phyloP scores from a whole-genome alignment of 192 early-diverging fungal genomes.

The Phlyctochytrium planicorne region DNA sequence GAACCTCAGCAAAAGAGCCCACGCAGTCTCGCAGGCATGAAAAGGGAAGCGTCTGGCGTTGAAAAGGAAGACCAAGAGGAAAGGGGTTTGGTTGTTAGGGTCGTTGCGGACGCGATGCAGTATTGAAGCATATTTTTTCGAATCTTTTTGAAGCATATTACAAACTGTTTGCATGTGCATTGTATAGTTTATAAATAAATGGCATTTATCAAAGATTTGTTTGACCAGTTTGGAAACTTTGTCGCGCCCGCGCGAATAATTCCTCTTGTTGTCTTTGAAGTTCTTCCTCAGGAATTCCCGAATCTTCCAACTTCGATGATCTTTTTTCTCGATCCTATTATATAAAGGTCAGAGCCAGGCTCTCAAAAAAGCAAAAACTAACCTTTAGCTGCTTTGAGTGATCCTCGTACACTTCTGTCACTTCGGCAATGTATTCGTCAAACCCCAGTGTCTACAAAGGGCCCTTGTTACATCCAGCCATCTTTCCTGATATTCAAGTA shows the following conservation, averaged over 20 bases:
- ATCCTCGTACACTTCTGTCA: constrained; percentile 84
- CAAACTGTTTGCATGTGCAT: too few species aligned
- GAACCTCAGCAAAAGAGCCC: too few species aligned
- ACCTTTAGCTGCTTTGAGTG: constrained; percentile 85
- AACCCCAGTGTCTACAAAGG: constrained; percentile 74
- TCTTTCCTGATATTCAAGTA: neutral
- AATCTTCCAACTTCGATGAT: constrained; percentile 72
- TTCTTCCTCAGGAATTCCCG: constrained; percentile 85
- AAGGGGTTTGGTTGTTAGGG: too few species aligned
- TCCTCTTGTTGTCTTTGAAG: constrained; percentile 77
- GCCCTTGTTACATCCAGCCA: too few species aligned
- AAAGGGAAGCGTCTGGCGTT: too few species aligned
- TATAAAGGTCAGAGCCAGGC: neutral
- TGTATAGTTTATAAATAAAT: too few species aligned
- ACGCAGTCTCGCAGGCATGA: too few species aligned
- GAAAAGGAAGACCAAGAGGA: too few species aligned
- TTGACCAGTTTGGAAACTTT: constrained; percentile 17
- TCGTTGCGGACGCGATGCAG: too few species aligned
- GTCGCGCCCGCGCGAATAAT: constrained; percentile 84
- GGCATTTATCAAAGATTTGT: neutral
- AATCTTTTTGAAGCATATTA: too few species aligned
- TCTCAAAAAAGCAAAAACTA: constrained; percentile 9
- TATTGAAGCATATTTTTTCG: too few species aligned
- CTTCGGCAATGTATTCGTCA: constrained; percentile 85
- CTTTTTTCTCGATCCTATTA: constrained; percentile 80